Base-by-base conservation (phyloP, 2,329 filamentous ascomycete species). In the Hirsutella rhossiliensis region DNA sequence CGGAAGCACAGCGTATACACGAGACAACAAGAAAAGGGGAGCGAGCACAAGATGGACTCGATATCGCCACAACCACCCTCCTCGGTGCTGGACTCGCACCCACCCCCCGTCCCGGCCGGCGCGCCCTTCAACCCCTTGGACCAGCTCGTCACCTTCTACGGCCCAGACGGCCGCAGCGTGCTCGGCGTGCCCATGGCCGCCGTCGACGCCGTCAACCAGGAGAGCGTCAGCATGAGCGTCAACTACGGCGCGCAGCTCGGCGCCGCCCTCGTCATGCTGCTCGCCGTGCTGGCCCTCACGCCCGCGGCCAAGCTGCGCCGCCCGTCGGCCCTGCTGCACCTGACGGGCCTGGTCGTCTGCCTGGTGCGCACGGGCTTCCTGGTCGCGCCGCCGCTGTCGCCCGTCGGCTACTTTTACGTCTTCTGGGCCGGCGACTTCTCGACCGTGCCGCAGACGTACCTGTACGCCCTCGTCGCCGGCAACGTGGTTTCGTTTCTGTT, bases 181-280 rank as follows among this genome's bases (percentile, higher is more conserved):
- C 52, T 65, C 45, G 42, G 51, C 5, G 46, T 68, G 39, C 56
- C 64, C 15, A 48, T 66, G n/a, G 12, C 48, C 7, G 9, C 38
- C 13, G 48, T 72, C 40, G 60, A 69, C 48, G 34, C 40, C 20
- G 52, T 58, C 42, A 61, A 59, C 48, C 49, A 53, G 20, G 55
- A 57, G 28, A 56, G 59, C 36, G 47, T 60, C 49, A 63, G 58
- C 52, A 58, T 64, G 23, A 58, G 57, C 56, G 78, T 85, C 67
- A 82, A 80, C 62, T 86, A 82, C 57, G 80, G 76, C 43, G 64
- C 73, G 17, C 84, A 90, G 58, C 69, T 88, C 42, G 86, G 86
- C 28, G 77, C 82, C 20, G 77, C 75, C 40, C 50, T 81, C 45
- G 63, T 82, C 47, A 75, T 87, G 54, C 66, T 89, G 17, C 52